These are phyloP conservation scores for Apiospora aurea DNA, from an alignment of 2,329 filamentous ascomycete genomes.

Conservation along the genomic window DNA sequence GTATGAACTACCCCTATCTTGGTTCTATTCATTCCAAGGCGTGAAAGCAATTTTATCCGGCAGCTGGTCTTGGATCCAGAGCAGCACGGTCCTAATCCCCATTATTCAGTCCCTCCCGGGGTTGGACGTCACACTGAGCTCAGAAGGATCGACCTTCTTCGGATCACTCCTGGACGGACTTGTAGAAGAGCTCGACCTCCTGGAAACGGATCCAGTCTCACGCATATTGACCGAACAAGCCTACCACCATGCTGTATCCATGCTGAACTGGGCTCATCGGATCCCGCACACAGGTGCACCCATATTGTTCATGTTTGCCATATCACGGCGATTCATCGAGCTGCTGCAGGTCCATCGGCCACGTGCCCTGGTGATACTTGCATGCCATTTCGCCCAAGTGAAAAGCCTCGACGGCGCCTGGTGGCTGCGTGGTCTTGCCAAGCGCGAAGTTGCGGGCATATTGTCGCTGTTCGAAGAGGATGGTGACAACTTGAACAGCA, in stretches of 20 bases:
- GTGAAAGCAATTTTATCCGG: slow-evolving; percentile 70
- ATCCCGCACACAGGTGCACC: slow-evolving; percentile 62
- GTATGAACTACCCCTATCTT: slow-evolving; percentile 66
- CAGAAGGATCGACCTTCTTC: slow-evolving; percentile 63
- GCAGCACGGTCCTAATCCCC: slow-evolving; percentile 62
- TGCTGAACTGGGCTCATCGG: slow-evolving; percentile 71
- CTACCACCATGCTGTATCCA: slow-evolving; percentile 71
- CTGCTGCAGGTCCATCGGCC: slow-evolving; percentile 65
- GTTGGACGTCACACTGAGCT: slow-evolving; percentile 64
- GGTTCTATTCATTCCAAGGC: slow-evolving; percentile 73
- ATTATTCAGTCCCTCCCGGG: slow-evolving; percentile 71
- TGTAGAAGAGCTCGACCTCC: slow-evolving; percentile 58
- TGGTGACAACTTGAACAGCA: slow-evolving; percentile 34
- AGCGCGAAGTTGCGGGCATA: slow-evolving; percentile 70
- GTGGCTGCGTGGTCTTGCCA: slow-evolving; percentile 74
- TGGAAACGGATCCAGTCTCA: slow-evolving; percentile 35
- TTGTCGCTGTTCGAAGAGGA: slow-evolving; percentile 64
- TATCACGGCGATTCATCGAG: slow-evolving; percentile 67
- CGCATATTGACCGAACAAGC: slow-evolving; percentile 54
- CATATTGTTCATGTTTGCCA: slow-evolving; percentile 69
- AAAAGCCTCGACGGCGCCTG: slow-evolving; percentile 69
- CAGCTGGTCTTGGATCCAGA: slow-evolving; percentile 69
- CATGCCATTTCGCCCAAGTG: slow-evolving; percentile 71
- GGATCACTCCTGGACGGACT: slow-evolving; percentile 64
- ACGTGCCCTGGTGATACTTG: slow-evolving; percentile 68